Evolutionary conservation across 306 rosid genomes (phyloP).

Genomic region (Hylodesmum podocarpum): DNA sequence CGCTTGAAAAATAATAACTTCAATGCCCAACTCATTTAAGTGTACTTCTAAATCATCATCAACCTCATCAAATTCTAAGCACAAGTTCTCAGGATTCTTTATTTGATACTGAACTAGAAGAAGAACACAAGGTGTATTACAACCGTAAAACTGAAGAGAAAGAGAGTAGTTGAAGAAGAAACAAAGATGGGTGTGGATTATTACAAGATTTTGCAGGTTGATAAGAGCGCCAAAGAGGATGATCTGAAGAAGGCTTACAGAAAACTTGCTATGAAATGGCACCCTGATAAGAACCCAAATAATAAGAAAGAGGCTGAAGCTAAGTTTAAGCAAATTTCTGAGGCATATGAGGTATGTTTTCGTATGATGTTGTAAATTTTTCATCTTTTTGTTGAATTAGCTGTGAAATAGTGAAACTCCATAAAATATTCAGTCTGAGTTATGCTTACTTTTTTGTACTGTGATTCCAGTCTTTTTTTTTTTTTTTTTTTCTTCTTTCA

Average conservation of each 20-base stretch:
- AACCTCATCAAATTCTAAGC: background rate
- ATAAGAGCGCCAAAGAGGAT: conserved; percentile 60
- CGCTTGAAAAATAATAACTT: background rate
- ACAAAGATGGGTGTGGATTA: conserved; percentile 61
- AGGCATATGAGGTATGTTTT: conserved; percentile 58
- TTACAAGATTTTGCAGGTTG: conserved; percentile 67
- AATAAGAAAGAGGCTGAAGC: conserved; percentile 73
- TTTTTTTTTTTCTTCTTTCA: too few relatives aligned
- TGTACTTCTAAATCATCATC: background rate
- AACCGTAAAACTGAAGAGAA: conserved; percentile 33
- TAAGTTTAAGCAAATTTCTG: conserved; percentile 67
- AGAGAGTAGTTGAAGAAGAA: conserved; percentile 26
- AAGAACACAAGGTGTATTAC: background rate
- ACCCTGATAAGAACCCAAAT: conserved; percentile 71
- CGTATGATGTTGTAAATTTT: background rate
- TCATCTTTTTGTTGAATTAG: background rate
- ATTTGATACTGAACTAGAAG: background rate
- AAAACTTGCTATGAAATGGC: conserved; percentile 81
- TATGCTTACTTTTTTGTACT: background rate
- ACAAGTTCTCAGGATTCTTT: background rate
- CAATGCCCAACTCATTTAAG: background rate
- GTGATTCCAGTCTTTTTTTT: background rate
- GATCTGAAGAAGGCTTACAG: conserved; percentile 73
- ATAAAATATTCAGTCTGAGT: background rate
- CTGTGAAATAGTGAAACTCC: background rate